Base-by-base conservation (phyloP, 305 asterid genomes). In the Fraxinus ornus region DNA sequence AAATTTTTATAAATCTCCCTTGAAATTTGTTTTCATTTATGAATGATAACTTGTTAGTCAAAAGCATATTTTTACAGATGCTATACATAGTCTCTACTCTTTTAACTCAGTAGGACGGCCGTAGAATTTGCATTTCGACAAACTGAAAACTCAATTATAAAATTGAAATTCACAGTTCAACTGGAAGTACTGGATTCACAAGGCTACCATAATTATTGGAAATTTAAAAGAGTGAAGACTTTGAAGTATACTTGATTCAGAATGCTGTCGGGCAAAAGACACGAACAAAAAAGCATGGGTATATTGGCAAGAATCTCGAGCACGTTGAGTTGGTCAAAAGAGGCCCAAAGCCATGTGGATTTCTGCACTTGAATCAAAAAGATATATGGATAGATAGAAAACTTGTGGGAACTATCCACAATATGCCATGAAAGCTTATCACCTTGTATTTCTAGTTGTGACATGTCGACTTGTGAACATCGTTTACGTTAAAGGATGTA, bases 261-360 rank as follows among this genome's bases (percentile, higher is more conserved):
- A 37, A 71, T 78, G 84, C 57, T 84, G 87, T 89, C 87, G 83
- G 88, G 75, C 28, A 81, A 86, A 87, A 87, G 70, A 19, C 68
- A 24, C 2, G 75, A 79, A 68, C 19, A 28, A 4, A 47, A n/a
- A 24, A 52, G 84, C 60, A 87, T 86, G 93, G 88, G 80, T 73
- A 39, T 33, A 62, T 15, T 75, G 76, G 30, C 68, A 80, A 77
- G 64, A 52, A 17, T 52, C 64, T 91, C 21, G 82, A 26, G 80
- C 82, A 78, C 82, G 83, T 78, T 82, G 87, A 82, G 89, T 86
- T 33, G 71, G 90, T 90, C 93, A 92, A 85, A 89, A 88, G 80
- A 85, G 81, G 85, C 83, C 90, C 90, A 88, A 80, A 36, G 68
- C 74, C 85, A 83, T 47, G 60, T 87, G 87, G 83, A 73, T 41